A percentile compares a stretch with the other conserved stretches of the same genome.
These are phyloP conservation scores for Xylaria sp. DNA, from an alignment of 2,329 filamentous ascomycete species.

Conservation along the genomic window DNA sequence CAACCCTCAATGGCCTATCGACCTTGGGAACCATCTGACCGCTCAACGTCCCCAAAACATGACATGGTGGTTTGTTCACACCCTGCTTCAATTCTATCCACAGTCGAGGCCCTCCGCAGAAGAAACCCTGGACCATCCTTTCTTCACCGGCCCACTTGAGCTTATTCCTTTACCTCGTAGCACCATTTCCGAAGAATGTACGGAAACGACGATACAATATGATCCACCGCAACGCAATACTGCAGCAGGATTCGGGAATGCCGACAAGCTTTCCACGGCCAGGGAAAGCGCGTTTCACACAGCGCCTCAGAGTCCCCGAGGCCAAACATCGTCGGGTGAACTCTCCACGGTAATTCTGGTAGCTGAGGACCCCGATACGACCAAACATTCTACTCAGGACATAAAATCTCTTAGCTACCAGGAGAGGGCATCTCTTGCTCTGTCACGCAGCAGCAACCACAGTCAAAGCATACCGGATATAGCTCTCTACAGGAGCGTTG, in stretches of 20 bases:
- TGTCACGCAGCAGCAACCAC: background rate
- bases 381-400: background rate
- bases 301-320: background rate
- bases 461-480: too few species aligned
- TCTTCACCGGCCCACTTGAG: background rate
- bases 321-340: background rate
- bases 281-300: background rate
- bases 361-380: too few species aligned
- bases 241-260: background rate
- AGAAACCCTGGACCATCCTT: background rate
- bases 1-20: background rate
- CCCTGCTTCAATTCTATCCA: background rate
- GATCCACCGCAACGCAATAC: background rate
- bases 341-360: background rate
- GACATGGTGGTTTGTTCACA: background rate
- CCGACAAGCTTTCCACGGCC: background rate
- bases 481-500: too few species aligned
- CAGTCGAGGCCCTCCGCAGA: background rate
- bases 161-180: background rate
- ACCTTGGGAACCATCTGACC: background rate
- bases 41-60: background rate
- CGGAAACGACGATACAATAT: background rate
- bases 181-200: background rate
- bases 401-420: background rate
- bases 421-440: background rate